These are phyloP conservation scores for Ceratocystis colombiana DNA, from an alignment of 2,329 filamentous ascomycete genomes.

Conservation along the genomic window DNA sequence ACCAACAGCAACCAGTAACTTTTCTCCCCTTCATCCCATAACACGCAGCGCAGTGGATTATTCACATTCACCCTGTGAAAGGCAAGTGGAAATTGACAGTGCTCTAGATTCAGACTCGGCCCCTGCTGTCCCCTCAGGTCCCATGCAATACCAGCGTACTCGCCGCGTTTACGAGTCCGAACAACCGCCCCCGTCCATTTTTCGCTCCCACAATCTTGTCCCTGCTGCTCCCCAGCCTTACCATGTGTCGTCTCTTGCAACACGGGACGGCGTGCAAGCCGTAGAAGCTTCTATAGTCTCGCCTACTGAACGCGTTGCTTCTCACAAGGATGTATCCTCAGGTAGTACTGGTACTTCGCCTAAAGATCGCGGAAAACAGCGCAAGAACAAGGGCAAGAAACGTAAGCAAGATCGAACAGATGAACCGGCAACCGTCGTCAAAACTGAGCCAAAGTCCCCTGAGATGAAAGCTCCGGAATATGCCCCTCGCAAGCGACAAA, in stretches of 20 bases:
- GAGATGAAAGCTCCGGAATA: conserved; percentile 46
- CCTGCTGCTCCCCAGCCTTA: conserved; percentile 66
- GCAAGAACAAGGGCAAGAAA: conserved; percentile 43
- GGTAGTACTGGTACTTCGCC: conserved; percentile 20
- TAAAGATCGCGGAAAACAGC: conserved; percentile 29
- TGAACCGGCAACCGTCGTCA: conserved; percentile 45
- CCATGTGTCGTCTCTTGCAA: conserved; percentile 51
- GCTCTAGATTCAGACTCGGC: conserved; percentile 11
- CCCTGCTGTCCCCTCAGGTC: background rate
- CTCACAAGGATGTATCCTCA: conserved; percentile 14
- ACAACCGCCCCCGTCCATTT: conserved; percentile 46
- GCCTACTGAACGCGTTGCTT: conserved; percentile 30
- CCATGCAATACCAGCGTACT: conserved; percentile 18
- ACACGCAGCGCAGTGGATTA: conserved; percentile 5
- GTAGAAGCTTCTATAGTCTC: conserved; percentile 19
- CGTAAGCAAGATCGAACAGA: conserved; percentile 38
- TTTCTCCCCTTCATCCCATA: conserved; percentile 19
- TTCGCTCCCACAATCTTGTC: conserved; percentile 63
- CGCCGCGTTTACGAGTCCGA: conserved; percentile 20
- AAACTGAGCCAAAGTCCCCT: conserved; percentile 54
- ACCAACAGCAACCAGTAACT: conserved; percentile 24
- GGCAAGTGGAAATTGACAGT: conserved; percentile 23
- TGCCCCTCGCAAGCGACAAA: conserved; percentile 48
- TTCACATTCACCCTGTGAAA: conserved; percentile 9
- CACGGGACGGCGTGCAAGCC: conserved; percentile 7